Percentiles rank a stretch among this genome's conserved stretches.
Evolutionary conservation across 306 rosid genomes (phyloP).

Genomic region (Castanea mollissima): DNA sequence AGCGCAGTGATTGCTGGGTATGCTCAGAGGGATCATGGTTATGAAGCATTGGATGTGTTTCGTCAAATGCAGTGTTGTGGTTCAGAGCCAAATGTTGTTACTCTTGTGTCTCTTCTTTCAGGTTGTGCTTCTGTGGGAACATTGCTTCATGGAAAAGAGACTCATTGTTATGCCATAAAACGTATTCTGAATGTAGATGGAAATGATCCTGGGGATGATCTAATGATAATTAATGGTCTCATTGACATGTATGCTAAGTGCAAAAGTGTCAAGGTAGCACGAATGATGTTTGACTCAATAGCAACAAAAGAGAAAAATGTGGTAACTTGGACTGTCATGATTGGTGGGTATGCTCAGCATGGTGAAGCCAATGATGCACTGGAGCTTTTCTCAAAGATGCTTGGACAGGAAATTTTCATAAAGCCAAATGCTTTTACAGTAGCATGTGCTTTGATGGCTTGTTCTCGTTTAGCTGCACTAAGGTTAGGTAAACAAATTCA

Average conservation of each 20-base stretch:
- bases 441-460: slow-evolving; percentile 83
- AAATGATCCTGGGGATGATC: slow-evolving; percentile 43
- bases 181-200: slow-evolving; percentile 38
- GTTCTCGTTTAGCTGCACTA: slow-evolving; percentile 75
- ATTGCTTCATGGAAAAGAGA: slow-evolving; percentile 66
- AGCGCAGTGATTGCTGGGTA: slow-evolving; percentile 76
- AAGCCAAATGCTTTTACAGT: slow-evolving; percentile 82
- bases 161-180: slow-evolving; percentile 70
- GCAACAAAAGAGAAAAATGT: slow-evolving; percentile 51
- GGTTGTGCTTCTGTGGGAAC: slow-evolving; percentile 79
- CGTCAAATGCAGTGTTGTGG: slow-evolving; percentile 59
- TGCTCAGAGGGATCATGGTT: slow-evolving; percentile 71
- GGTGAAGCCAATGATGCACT: slow-evolving; percentile 80
- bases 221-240: slow-evolving; percentile 72
- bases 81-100: slow-evolving; percentile 60
- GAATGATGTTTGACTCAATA: slow-evolving; percentile 53
- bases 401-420: slow-evolving; percentile 32
- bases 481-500: slow-evolving; percentile 70
- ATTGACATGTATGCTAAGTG: slow-evolving; percentile 93
- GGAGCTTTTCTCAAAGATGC: slow-evolving; percentile 67
- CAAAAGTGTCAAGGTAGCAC: slow-evolving; percentile 45
- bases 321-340: slow-evolving; percentile 89
- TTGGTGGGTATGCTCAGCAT: slow-evolving; percentile 90
- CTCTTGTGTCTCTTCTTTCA: slow-evolving; percentile 78
- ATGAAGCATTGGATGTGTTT: slow-evolving; percentile 67